A percentile compares a stretch with the other conserved stretches of the same genome.
phyloP scores from a whole-genome alignment of 2,329 filamentous ascomycete species.

The Alternaria gaisen region DNA sequence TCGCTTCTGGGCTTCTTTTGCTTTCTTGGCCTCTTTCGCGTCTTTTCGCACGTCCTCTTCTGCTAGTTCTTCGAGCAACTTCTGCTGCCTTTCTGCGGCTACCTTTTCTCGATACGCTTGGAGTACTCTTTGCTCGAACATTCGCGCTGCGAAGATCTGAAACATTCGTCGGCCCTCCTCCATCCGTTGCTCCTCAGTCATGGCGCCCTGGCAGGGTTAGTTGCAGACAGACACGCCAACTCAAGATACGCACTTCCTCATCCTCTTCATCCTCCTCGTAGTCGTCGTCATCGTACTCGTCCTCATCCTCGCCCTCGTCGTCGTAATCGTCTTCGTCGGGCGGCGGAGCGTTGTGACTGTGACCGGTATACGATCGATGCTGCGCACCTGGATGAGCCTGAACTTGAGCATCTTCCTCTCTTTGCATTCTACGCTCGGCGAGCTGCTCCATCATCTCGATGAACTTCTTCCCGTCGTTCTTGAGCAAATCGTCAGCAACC shows the following conservation, averaged over 20 bases:
- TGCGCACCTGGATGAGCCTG: constrained; percentile 65
- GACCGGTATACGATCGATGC: constrained; percentile 58
- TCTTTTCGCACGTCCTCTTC: constrained; percentile 81
- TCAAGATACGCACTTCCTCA: constrained; percentile 44
- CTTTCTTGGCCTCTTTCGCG: constrained; percentile 89
- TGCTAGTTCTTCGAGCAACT: constrained; percentile 88
- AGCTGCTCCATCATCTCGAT: constrained; percentile 99
- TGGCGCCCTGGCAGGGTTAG: constrained; percentile 74
- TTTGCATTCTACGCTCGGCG: constrained; percentile 94
- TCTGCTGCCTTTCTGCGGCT: constrained; percentile 87
- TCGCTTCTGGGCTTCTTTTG: constrained; percentile 91
- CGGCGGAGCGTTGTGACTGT: constrained; percentile 70
- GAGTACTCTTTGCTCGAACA: constrained; percentile 98
- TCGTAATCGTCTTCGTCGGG: constrained; percentile 84
- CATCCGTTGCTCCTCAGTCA: constrained; percentile 99
- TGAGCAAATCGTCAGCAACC: constrained; percentile 96
- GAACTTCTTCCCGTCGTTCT: constrained; percentile 99
- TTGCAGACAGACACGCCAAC: constrained; percentile 19
- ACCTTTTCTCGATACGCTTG: constrained; percentile 99
- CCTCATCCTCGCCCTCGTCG: constrained; percentile 70
- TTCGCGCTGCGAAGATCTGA: constrained; percentile 97
- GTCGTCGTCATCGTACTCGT: constrained; percentile 70
- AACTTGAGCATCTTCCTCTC: constrained; percentile 87
- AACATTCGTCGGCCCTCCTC: constrained; percentile 99
- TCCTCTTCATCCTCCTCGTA: constrained; percentile 48